Base-by-base conservation (phyloP, 2,329 filamentous ascomycete species). In the Colletotrichum musicola region DNA sequence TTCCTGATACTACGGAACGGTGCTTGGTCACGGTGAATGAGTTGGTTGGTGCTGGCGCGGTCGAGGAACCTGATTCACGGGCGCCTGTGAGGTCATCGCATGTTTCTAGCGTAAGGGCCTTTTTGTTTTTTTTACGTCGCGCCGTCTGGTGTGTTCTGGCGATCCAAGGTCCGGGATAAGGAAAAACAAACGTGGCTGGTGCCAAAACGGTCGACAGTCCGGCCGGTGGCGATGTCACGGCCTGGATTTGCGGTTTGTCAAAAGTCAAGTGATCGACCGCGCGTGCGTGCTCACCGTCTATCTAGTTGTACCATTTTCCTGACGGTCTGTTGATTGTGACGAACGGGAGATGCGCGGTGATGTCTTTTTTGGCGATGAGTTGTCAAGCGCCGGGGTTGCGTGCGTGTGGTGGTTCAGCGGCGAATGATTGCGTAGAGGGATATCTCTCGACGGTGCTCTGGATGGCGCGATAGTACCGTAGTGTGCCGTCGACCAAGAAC, bases 1-100 rank as follows among this genome's bases (percentile, higher is more conserved):
- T 10, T 35, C 30, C 30, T 9, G 6, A 25, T 3, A 4, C 22
- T 35, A 35, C 30, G 12, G 30, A 35, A 10, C 7, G 30, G 30
- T 35, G 10, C 30, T 7, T 35, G 30, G 30, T 35, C 30, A 35
- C 7, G 30, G 30, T 35, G 30, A 10, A 10, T 35, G 30, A 9
- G 30, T 35, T 35, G 30, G 9, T 2, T 35, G 14, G 40, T n/a
- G 40, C 40, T 9, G 13, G 13, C 40, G 40, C 6, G 40, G 40
- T 10, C 40, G 40, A n/a, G 13, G 16, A 25, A 12, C 51, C 51
- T 53, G 58, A 67, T 56, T 62, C 51, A 46, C 25, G 59, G 30
- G 13, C 38, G 20, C 10, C 7, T 35, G 54, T 68, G 64, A 68
- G 54, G 54, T 65, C 65, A 60, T 68, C 59, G 47, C 25, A 58